A percentile compares a stretch with the other conserved stretches of the same genome.
phyloP scores from a whole-genome alignment of 78 protist genomes.

The Guillardia theta region DNA sequence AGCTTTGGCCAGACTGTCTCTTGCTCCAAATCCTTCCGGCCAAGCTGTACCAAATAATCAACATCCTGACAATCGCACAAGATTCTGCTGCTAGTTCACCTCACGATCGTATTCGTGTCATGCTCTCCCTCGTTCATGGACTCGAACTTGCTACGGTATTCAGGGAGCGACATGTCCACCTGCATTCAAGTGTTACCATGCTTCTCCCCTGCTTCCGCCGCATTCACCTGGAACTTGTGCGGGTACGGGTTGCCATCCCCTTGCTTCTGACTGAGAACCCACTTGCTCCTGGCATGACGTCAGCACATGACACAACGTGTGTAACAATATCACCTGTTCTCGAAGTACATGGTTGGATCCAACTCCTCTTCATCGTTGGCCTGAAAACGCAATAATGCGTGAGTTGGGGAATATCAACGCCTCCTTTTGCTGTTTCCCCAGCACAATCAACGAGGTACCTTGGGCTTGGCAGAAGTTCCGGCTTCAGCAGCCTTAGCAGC shows the following conservation, averaged over 20 bases:
- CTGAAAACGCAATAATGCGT: too few species aligned
- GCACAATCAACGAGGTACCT: neutral
- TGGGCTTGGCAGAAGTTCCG: slow-evolving; percentile 8
- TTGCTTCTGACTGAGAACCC: neutral
- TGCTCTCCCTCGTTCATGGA: neutral
- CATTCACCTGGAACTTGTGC: slow-evolving; percentile 82
- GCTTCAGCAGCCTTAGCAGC: neutral
- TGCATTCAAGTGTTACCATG: too few species aligned
- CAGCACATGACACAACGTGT: too few species aligned
- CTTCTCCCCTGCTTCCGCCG: too few species aligned
- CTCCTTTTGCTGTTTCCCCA: neutral
- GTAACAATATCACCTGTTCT: slow-evolving; percentile 18
- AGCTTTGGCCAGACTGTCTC: slow-evolving; percentile 78
- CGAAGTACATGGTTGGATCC: slow-evolving; percentile 58
- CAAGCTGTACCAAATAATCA: too few species aligned
- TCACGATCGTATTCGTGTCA: neutral
- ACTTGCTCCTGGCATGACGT: neutral
- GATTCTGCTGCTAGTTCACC: too few species aligned
- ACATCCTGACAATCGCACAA: neutral
- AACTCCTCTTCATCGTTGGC: slow-evolving; percentile 48
- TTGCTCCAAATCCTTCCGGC: slow-evolving; percentile 71
- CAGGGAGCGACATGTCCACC: slow-evolving; percentile 54
- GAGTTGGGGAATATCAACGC: too few species aligned
- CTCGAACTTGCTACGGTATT: slow-evolving; percentile 62
- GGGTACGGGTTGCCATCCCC: slow-evolving; percentile 70